Base-by-base conservation (phyloP, 2,329 filamentous ascomycete genomes). In the Fusarium sp. region DNA sequence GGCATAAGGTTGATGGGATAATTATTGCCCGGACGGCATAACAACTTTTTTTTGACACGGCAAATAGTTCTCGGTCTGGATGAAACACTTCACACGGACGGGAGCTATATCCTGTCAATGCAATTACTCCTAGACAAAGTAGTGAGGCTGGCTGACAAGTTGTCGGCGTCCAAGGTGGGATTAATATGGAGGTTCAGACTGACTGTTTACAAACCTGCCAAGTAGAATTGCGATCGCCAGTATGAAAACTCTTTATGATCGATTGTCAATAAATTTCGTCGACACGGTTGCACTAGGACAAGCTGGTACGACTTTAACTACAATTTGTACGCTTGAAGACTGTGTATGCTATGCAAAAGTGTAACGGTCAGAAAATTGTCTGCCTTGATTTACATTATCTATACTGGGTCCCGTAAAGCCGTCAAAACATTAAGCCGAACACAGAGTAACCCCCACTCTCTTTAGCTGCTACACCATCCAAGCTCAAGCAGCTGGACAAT, bases 1-100 rank as follows among this genome's bases (percentile, higher is more conserved):
- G 26, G 33, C 34, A 38, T 26, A 28, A 28, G 47, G 47, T 50
- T 50, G 47, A 50, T 50, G 47, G 47, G 47, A 50, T 50, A 50
- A 50, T 50, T 50, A 50, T 50, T 50, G 23, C 47, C 47, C 47
- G 47, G 26, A 18, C 47, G 33, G 47, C 23, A 11, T 38, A 37
- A 50, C 11, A 16, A n/a, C 38, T 6, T 13, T 9, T 38, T 20
- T 38, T 30, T 6, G 7, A 6, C 8, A 38, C 23, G 47, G 47
- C 26, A 26, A 16, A 38, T 50, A 28, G 20, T 16, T 5, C 23
- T 50, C n/a, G 33, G 12, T 23, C 23, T 28, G 10, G n/a, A 20
- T 50, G 47, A 50, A 50, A 50, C 46, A 28, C 20, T 50, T 23
- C 8, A 26, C 9, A n/a, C 11, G 37, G 4, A 10, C 37, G 28